Evolutionary conservation across 768 basidiomycete genomes (phyloP), one percentile per base, ranked within the genome.

Genomic region (Xerocomus spinulosus): DNA sequence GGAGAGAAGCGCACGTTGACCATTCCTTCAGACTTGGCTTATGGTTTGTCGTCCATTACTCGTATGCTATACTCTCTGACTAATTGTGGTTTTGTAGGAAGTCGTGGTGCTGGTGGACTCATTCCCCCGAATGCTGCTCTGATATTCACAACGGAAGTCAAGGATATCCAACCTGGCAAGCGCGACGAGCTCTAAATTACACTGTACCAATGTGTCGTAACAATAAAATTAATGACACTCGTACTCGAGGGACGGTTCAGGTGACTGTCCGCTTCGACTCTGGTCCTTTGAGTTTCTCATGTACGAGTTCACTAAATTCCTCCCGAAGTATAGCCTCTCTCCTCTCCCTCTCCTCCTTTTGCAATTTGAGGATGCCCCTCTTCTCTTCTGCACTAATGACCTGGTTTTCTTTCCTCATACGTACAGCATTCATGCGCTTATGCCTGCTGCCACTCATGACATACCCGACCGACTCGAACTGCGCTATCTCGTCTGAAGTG

Each of bases 341-440:
- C 70, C 94, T 82, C 68, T 86, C 83, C 67, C 87, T 81, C 72
- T 99, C 96, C 67, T 97, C 95, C 64, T 75, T 87, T 70, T 97
- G 95, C 67, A 97, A 61, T 70, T 96, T 95, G 64, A 98, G 64
- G 49, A 98, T 94, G 29, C 92, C 90, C 28, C 96, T 73, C 77
- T 98, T 98, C 77, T 99, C 96, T 70, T 98, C 96, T 2, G 95
- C 93, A 59, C 87, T 91, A 64, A 99, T 99, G 54, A 98, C 94
- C 71, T 99, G 96, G 72, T 99, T 97, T 74, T 99, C 96, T 76
- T 98, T 98, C 63, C 95, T 75, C 83, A 99, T 89, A 51, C 96
- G 88, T 36, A 99, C 95, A 1, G 96, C 95, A 57, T 98, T 99
- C 96, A 99, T 99, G 68, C 92, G 79, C 54, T 88, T 80, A 68